phyloP scores from a whole-genome alignment of 768 basidiomycete genomes.

The Russula brevipes region DNA sequence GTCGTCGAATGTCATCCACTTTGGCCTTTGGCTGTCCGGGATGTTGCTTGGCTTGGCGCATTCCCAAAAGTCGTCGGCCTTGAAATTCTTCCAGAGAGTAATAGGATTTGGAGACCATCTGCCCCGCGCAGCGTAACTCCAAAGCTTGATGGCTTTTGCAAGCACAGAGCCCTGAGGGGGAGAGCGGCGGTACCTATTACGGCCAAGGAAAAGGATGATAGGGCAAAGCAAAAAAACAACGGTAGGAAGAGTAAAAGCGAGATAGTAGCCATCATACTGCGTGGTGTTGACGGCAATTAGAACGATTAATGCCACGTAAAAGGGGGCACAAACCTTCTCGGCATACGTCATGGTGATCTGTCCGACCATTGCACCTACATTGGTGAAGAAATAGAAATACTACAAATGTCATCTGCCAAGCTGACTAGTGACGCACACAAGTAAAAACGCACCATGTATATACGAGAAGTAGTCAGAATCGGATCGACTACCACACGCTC shows the following conservation, averaged over 20 bases:
- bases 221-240: slow-evolving; percentile 37
- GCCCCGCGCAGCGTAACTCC: slow-evolving; percentile 31
- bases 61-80: slow-evolving; percentile 68
- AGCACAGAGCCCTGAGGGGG: slow-evolving; percentile 42
- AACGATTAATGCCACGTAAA: not conserved
- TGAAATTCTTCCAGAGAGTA: slow-evolving; percentile 43
- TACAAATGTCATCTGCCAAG: not conserved
- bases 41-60: slow-evolving; percentile 58
- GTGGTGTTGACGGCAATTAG: not conserved
- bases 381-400: slow-evolving; percentile 28
- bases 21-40: slow-evolving; percentile 38
- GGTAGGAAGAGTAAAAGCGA: slow-evolving; percentile 38
- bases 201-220: slow-evolving; percentile 37
- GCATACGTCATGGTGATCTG: slow-evolving; percentile 25
- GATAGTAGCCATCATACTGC: slow-evolving; percentile 39
- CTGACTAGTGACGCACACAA: not conserved
- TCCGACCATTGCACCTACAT: slow-evolving; percentile 23
- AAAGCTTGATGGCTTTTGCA: slow-evolving; percentile 30
- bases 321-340: slow-evolving; percentile 20
- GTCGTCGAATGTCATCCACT: slow-evolving; percentile 76
- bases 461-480: slow-evolving; percentile 33
- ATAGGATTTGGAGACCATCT: slow-evolving; percentile 36
- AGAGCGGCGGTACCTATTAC: slow-evolving; percentile 34
- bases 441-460: slow-evolving; percentile 32
- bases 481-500: slow-evolving; percentile 39